Evolutionary conservation across 1,284 basidiomycete species (phyloP).

Genomic region (Leccinum pachyderme): DNA sequence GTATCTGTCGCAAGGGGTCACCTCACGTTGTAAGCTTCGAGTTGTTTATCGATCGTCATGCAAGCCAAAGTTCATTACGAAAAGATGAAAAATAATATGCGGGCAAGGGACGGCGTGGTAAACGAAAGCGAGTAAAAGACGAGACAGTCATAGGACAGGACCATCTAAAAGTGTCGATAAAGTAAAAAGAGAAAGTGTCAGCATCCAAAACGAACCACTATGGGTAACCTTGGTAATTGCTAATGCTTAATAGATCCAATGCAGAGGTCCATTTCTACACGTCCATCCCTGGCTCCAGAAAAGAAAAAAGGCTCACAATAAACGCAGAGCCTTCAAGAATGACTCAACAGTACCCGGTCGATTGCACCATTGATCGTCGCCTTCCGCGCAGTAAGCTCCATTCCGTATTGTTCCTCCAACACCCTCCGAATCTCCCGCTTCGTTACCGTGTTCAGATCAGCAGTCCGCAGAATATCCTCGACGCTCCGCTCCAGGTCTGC

Average conservation of each 20-base stretch:
- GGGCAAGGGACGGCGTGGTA: background rate
- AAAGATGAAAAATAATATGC: background rate
- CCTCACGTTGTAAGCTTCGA: background rate
- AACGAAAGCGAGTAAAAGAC: background rate
- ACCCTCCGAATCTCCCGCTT: slow-evolving; percentile 85
- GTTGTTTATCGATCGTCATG: background rate
- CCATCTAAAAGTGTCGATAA: slow-evolving; percentile 5
- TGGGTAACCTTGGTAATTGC: slow-evolving; percentile 8
- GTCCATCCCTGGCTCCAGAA: slow-evolving; percentile 8
- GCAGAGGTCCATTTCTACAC: slow-evolving; percentile 13
- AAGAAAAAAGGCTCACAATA: background rate
- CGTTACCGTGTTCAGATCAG: slow-evolving; percentile 85
- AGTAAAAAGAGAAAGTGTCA: slow-evolving; percentile 9
- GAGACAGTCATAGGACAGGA: background rate
- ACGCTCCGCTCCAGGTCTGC: slow-evolving; percentile 73
- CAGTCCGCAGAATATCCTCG: slow-evolving; percentile 65
- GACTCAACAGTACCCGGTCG: slow-evolving; percentile 54
- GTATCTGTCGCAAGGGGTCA: background rate
- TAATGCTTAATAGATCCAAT: slow-evolving; percentile 21
- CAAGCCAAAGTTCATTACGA: background rate
- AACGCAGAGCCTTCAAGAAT: slow-evolving; percentile 14
- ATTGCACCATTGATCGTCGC: slow-evolving; percentile 68
- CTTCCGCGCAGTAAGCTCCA: slow-evolving; percentile 68
- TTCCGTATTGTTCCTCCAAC: slow-evolving; percentile 76
- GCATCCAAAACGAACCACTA: slow-evolving; percentile 11